These are phyloP conservation scores for Suillus clintonianus DNA, from an alignment of 768 basidiomycete genomes.

Conservation along the genomic window DNA sequence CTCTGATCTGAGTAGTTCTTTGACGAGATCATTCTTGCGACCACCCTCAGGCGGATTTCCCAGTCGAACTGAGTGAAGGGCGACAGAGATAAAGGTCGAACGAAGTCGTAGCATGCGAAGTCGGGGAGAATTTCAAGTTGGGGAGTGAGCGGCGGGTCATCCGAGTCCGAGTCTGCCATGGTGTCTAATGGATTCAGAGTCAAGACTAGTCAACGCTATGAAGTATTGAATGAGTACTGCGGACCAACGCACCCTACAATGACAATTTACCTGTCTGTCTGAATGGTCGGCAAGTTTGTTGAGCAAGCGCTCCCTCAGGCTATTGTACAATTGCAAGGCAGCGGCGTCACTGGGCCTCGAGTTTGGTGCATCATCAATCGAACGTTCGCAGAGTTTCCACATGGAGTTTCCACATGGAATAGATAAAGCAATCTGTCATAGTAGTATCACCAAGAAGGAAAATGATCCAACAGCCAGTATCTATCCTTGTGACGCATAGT, in stretches of 20 bases:
- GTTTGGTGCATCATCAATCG: too few species aligned
- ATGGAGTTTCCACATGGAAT: too few species aligned
- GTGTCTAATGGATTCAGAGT: neutral
- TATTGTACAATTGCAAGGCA: neutral
- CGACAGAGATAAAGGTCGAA: neutral
- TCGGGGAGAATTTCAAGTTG: neutral
- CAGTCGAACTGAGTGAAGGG: neutral
- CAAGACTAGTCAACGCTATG: neutral
- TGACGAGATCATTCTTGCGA: neutral
- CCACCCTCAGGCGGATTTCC: neutral
- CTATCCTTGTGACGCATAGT: neutral
- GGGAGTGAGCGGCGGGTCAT: neutral
- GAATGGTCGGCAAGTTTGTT: neutral
- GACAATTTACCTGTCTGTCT: neutral
- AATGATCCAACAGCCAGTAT: too few species aligned
- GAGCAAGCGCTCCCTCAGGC: neutral
- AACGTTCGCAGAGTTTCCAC: neutral
- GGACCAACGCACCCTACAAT: neutral
- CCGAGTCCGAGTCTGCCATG: too few species aligned
- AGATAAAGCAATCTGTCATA: neutral
- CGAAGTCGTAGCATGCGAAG: neutral
- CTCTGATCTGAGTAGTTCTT: neutral
- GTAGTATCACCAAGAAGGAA: too few species aligned
- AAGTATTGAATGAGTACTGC: neutral
- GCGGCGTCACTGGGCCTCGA: too few species aligned